phyloP scores from a whole-genome alignment of 2,329 filamentous ascomycete genomes.

The Aureobasidium sp. region DNA sequence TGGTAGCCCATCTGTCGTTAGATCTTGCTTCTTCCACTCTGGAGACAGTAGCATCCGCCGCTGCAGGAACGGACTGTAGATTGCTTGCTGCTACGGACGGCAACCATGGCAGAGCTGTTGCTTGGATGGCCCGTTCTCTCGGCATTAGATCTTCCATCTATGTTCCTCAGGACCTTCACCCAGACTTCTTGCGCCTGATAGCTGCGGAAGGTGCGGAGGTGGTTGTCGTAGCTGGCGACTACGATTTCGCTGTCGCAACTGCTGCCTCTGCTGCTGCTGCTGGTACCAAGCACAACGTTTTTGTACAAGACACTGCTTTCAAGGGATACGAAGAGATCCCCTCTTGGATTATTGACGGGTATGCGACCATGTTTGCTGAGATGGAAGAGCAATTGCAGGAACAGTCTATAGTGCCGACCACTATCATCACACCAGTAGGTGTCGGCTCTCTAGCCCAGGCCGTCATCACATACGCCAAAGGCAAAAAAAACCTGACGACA shows the following conservation, averaged over 20 bases:
- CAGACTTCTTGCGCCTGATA: constrained; percentile 49
- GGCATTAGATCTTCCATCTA: constrained; percentile 51
- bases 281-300: constrained; percentile 37
- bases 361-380: constrained; percentile 65
- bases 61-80: constrained; percentile 28
- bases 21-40: background rate
- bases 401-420: constrained; percentile 33
- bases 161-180: constrained; percentile 54
- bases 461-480: constrained; percentile 58
- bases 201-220: constrained; percentile 57
- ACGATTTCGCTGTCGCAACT: constrained; percentile 54
- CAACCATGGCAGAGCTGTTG: constrained; percentile 69
- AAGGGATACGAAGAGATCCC: constrained; percentile 61
- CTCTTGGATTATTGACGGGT: constrained; percentile 70
- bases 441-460: constrained; percentile 68
- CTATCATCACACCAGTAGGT: constrained; percentile 60
- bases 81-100: constrained; percentile 65
- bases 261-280: constrained; percentile 32
- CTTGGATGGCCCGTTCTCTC: constrained; percentile 58
- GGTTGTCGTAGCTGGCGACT: constrained; percentile 48
- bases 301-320: constrained; percentile 65
- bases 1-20: constrained; percentile 28
- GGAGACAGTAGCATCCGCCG: constrained; percentile 23
- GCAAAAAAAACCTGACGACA: constrained; percentile 33
- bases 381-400: constrained; percentile 54